A percentile compares a stretch with the other conserved stretches of the same genome.
These are phyloP conservation scores for Xylaria sp. DNA, from an alignment of 2,329 filamentous ascomycete species.

Conservation along the genomic window DNA sequence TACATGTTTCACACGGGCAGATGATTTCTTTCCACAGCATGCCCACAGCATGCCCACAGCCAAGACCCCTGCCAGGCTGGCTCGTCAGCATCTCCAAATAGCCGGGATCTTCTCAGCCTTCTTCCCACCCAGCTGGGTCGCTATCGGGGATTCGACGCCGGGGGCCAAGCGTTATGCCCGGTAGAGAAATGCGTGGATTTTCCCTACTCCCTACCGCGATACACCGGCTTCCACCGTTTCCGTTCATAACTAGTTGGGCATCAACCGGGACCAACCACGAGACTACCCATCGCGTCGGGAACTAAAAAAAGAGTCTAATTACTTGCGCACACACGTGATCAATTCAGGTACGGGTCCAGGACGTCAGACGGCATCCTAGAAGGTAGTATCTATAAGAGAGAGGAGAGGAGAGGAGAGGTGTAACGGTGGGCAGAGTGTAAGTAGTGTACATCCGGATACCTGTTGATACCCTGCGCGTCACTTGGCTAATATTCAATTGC, in stretches of 20 bases:
- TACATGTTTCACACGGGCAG: constrained; percentile 4
- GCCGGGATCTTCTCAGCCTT: constrained; percentile 27
- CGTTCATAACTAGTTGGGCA: constrained; percentile 26
- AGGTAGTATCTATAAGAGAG: no score
- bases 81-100: constrained; percentile 20
- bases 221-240: constrained; percentile 14
- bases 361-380: background rate
- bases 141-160: constrained; percentile 6
- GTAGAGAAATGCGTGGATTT: background rate
- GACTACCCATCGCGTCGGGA: background rate
- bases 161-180: background rate
- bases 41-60: constrained; percentile 14
- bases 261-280: constrained; percentile 22
- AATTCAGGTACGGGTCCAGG: background rate
- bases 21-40: background rate
- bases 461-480: no score
- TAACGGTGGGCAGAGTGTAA: background rate
- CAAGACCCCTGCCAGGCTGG: constrained; percentile 15
- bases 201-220: no score
- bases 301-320: background rate
- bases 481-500: background rate
- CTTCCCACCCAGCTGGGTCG: constrained; percentile 27
- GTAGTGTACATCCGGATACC: constrained; percentile 13
- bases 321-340: constrained; percentile 3
- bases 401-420: no score